phyloP scores from a whole-genome alignment of 495 filamentous ascomycete genomes.

The Xylaria scruposa region DNA sequence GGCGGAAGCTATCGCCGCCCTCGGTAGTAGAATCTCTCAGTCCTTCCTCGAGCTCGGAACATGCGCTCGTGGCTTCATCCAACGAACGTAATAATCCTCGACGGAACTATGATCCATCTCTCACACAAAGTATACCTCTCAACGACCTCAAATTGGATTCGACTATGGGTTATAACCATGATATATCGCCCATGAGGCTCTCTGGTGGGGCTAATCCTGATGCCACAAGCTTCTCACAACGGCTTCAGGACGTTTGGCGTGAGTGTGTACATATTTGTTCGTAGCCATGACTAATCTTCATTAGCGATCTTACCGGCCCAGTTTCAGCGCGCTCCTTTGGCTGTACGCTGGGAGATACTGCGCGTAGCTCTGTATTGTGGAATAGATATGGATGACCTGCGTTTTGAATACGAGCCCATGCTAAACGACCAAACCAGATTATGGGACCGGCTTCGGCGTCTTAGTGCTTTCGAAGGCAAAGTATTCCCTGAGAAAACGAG shows the following conservation, averaged over 20 bases:
- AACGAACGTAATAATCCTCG: constrained; percentile 20
- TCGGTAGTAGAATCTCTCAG: constrained; percentile 33
- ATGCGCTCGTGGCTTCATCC: constrained; percentile 31
- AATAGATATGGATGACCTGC: constrained; percentile 40
- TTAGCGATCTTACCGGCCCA: constrained; percentile 47
- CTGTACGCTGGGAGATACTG: constrained; percentile 54
- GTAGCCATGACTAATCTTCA: constrained; percentile 24
- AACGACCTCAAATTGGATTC: constrained; percentile 17
- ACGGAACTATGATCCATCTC: not conserved
- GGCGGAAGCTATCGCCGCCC: constrained; percentile 20
- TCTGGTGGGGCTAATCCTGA: constrained; percentile 1
- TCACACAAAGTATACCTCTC: not conserved
- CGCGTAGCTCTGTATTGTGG: constrained; percentile 52
- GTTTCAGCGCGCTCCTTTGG: constrained; percentile 47
- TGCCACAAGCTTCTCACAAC: constrained; percentile 24
- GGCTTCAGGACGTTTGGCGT: constrained; percentile 41
- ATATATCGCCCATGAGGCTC: not conserved
- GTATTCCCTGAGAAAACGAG: constrained; percentile 48
- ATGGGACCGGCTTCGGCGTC: constrained; percentile 43
- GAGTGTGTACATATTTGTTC: constrained; percentile 21
- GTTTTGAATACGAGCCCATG: constrained; percentile 44
- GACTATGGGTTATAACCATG: not conserved
- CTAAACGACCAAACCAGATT: constrained; percentile 43
- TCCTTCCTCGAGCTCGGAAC: constrained; percentile 37
- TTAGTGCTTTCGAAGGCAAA: constrained; percentile 46